Percentiles rank a stretch among this genome's conserved stretches.
These are phyloP conservation scores for Vanderwaltozyma yarrowii DNA, from an alignment of 805 yeast species.

Conservation along the genomic window DNA sequence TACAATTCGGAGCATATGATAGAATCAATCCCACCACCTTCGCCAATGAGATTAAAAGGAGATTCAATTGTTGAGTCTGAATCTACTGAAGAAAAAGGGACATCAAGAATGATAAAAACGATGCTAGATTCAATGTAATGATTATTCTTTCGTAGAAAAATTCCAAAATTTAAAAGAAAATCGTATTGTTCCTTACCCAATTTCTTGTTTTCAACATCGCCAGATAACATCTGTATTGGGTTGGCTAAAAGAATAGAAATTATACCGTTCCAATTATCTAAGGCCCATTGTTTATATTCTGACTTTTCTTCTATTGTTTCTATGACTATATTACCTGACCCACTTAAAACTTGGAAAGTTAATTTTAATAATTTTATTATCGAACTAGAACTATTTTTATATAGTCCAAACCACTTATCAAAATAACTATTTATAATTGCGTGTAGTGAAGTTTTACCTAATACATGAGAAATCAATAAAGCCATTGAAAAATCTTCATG, in stretches of 20 bases:
- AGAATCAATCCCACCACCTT: background rate
- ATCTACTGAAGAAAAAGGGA: background rate
- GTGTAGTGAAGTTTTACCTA: conserved; percentile 30
- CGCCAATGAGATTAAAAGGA: background rate
- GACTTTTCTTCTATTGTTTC: conserved; percentile 35
- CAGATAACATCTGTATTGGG: too few relatives aligned
- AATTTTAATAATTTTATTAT: conserved; percentile 38
- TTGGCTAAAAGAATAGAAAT: conserved; percentile 33
- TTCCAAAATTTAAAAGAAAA: background rate
- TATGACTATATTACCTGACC: conserved; percentile 45
- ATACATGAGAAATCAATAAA: conserved; percentile 52
- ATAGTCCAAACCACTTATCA: background rate
- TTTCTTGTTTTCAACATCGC: background rate
- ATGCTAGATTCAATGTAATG: background rate
- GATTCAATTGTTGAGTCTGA: background rate
- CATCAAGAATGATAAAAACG: background rate
- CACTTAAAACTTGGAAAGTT: conserved; percentile 52
- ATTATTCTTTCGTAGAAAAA: background rate
- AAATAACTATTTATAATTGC: background rate
- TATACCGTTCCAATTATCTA: conserved; percentile 42
- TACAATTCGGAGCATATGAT: background rate
- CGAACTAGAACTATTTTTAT: background rate
- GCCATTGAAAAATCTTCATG: conserved; percentile 73
- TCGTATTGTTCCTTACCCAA: background rate
- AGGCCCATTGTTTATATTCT: conserved; percentile 38